Evolutionary conservation across 2,329 filamentous ascomycete species (phyloP).

Genomic region (Geosmithia morbida): DNA sequence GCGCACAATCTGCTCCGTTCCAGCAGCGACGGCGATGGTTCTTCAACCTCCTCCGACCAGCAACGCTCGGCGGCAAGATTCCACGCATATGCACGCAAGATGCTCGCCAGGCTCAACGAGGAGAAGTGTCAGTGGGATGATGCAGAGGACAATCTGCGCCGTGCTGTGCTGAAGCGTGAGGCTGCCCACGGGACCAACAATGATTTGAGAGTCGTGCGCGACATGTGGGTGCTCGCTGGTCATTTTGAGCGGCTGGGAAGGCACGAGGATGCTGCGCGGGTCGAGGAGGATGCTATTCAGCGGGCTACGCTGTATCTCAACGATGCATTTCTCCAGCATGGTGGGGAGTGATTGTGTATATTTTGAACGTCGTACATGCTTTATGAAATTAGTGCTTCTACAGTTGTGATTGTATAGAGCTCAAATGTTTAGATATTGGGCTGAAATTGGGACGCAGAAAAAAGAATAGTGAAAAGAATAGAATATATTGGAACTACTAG

Average conservation of each 20-base stretch:
- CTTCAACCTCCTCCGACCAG: constrained; percentile 10
- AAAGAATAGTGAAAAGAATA: neutral
- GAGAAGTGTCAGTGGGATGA: constrained; percentile 14
- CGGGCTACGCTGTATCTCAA: constrained; percentile 16
- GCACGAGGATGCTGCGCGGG: constrained; percentile 10
- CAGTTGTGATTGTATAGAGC: too few species aligned
- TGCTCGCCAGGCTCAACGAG: constrained; percentile 19
- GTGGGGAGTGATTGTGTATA: neutral
- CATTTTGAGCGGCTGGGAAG: constrained; percentile 16
- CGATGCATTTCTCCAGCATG: constrained; percentile 5
- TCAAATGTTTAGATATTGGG: too few species aligned
- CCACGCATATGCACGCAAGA: constrained; percentile 22
- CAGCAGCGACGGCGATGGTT: constrained; percentile 5
- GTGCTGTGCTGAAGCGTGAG: constrained; percentile 18
- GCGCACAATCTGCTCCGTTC: constrained; percentile 13
- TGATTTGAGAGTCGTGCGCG: constrained; percentile 19
- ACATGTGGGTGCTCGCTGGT: constrained; percentile 22
- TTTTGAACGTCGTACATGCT: neutral
- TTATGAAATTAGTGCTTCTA: neutral
- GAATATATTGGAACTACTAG: neutral
- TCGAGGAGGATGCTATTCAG: constrained; percentile 15
- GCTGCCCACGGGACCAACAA: constrained; percentile 17
- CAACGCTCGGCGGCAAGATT: constrained; percentile 16
- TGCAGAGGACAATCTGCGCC: constrained; percentile 17
- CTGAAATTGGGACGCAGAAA: too few species aligned